phyloP scores from a whole-genome alignment of 345 rosid species.

The Barbarea vulgaris region DNA sequence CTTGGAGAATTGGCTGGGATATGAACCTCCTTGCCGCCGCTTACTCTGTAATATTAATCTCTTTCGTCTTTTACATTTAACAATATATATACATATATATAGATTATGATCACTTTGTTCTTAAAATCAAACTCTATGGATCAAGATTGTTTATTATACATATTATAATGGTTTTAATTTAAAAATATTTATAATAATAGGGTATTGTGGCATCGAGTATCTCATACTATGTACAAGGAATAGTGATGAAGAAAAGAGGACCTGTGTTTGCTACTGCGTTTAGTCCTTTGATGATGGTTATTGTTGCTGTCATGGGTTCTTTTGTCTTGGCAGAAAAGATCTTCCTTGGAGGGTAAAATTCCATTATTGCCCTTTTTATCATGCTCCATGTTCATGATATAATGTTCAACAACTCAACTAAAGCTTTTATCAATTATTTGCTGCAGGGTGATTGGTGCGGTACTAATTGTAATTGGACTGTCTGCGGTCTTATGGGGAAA shows the following conservation, averaged over 20 bases:
- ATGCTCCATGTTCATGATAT: background rate
- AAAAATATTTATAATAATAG: constrained; percentile 37
- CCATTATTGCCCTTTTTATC: background rate
- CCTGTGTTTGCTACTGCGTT: constrained; percentile 76
- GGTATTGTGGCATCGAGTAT: constrained; percentile 58
- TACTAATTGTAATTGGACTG: constrained; percentile 62
- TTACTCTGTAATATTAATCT: constrained; percentile 55
- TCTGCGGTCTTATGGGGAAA: constrained; percentile 84
- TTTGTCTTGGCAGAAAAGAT: constrained; percentile 55
- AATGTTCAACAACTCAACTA: background rate
- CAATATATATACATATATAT: background rate
- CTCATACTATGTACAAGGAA: constrained; percentile 56
- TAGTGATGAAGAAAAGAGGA: constrained; percentile 57
- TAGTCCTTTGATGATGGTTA: constrained; percentile 61
- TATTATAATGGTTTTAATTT: background rate
- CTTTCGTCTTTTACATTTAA: background rate
- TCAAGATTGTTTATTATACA: background rate
- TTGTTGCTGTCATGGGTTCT: constrained; percentile 64
- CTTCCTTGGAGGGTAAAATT: constrained; percentile 53
- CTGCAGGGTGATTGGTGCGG: constrained; percentile 59
- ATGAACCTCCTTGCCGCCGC: constrained; percentile 57
- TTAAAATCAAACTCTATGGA: background rate
- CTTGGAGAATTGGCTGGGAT: constrained; percentile 69
- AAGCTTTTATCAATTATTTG: background rate
- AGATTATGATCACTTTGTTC: background rate